Evolutionary conservation across 2,329 filamentous ascomycete genomes (phyloP).

Genomic region (Ambrosiella cleistominuta): DNA sequence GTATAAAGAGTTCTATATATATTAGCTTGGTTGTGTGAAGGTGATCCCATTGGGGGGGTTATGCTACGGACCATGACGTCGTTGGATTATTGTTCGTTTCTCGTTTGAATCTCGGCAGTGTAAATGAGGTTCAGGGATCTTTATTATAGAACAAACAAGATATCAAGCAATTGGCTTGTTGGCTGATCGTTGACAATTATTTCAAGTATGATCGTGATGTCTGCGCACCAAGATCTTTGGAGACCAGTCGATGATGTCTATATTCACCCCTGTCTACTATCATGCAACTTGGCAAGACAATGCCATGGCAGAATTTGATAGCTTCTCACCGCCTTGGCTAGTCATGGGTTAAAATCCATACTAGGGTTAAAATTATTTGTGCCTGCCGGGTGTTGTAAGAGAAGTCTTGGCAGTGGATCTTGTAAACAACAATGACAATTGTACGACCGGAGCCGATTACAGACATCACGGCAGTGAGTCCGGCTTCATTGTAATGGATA

Average conservation of each 20-base stretch:
- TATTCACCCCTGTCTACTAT: neutral
- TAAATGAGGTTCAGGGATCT: neutral
- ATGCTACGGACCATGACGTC: neutral
- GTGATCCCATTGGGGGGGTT: neutral
- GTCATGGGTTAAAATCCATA: neutral
- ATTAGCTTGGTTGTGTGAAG: neutral
- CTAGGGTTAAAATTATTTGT: neutral
- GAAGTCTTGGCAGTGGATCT: neutral
- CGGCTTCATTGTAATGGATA: neutral
- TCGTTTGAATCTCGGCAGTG: neutral
- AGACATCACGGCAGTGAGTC: neutral
- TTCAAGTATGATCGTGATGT: neutral
- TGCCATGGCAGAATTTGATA: neutral
- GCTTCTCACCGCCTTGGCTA: conserved; percentile 7
- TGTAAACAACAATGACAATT: neutral
- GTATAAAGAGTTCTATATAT: conserved; percentile 52
- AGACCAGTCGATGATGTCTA: neutral
- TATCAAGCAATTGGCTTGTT: too few relatives aligned
- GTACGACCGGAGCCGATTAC: neutral
- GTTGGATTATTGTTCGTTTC: neutral
- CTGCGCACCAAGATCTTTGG: neutral
- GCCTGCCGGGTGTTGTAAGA: neutral
- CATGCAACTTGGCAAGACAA: conserved; percentile 9
- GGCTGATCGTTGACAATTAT: too few relatives aligned
- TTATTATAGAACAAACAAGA: too few relatives aligned